Percentiles rank a stretch among this genome's conserved stretches.
phyloP scores from a whole-genome alignment of 257 asterid species.

The Nicotiana benthamiana region DNA sequence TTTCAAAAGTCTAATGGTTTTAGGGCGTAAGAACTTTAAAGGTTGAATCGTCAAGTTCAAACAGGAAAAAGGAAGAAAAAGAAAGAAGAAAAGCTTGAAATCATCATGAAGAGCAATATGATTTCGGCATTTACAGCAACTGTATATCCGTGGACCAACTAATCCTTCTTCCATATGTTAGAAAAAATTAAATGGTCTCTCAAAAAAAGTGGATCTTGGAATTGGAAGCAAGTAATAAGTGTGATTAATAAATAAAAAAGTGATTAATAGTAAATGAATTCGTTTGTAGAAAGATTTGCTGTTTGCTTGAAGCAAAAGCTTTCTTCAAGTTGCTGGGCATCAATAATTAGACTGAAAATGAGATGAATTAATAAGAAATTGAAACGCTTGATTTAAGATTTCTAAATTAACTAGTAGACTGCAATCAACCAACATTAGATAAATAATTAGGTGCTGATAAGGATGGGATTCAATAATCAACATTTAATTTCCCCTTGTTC shows the following conservation, averaged over 20 bases:
- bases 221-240: not conserved
- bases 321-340: not conserved
- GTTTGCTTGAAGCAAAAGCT: not conserved
- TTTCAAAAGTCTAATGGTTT: no score
- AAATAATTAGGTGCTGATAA: not conserved
- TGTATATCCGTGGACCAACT: slow-evolving; percentile 39
- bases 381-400: not conserved
- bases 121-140: slow-evolving; percentile 64
- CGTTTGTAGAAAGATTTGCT: not conserved
- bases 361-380: slow-evolving; percentile 1
- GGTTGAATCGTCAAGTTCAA: not conserved
- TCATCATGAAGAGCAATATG: slow-evolving; percentile 57
- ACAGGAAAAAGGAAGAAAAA: not conserved
- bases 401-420: not conserved
- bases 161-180: not conserved
- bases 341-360: not conserved
- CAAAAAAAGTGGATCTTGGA: not conserved
- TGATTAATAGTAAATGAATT: not conserved
- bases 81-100: no score
- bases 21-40: no score
- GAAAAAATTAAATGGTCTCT: not conserved
- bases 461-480: not conserved
- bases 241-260: not conserved
- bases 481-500: not conserved
- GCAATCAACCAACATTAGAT: not conserved